Evolutionary conservation across 306 rosid species (phyloP).

Genomic region (Mimosa bimucronata): DNA sequence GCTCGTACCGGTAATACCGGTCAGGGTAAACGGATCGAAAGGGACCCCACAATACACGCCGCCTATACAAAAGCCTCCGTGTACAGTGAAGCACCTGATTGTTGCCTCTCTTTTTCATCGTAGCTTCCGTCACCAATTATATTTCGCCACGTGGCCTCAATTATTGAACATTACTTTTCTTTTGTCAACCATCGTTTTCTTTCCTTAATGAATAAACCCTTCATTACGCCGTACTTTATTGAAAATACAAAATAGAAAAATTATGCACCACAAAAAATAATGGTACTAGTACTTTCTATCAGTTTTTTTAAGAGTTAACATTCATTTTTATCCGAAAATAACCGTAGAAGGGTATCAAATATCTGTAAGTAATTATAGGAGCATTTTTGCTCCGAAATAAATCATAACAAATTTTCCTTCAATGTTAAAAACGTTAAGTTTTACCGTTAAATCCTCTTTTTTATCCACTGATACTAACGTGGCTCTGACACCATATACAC

Average conservation of each 20-base stretch:
- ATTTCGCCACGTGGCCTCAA: slow-evolving; percentile 30
- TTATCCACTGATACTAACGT: too few relatives aligned
- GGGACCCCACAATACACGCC: slow-evolving; percentile 23
- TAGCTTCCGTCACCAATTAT: slow-evolving; percentile 17
- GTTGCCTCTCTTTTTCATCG: slow-evolving; percentile 11
- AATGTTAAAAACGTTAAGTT: too few relatives aligned
- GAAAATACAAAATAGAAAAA: slow-evolving; percentile 9
- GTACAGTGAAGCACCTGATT: not conserved
- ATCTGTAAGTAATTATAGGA: too few relatives aligned
- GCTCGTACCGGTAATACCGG: slow-evolving; percentile 38
- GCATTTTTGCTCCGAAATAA: too few relatives aligned
- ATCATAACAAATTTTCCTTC: too few relatives aligned
- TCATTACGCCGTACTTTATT: slow-evolving; percentile 28
- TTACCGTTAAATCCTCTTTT: too few relatives aligned
- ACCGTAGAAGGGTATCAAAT: too few relatives aligned
- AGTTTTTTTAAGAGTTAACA: not conserved
- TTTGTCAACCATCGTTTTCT: slow-evolving; percentile 31
- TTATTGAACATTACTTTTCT: slow-evolving; percentile 32
- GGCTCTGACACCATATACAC: too few relatives aligned
- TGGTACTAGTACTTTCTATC: not conserved
- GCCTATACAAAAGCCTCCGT: slow-evolving; percentile 8
- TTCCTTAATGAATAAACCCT: slow-evolving; percentile 27
- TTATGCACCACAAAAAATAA: not conserved
- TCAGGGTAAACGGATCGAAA: slow-evolving; percentile 18
- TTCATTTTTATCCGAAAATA: too few relatives aligned